These are phyloP conservation scores for Neonectria ditissima DNA, from an alignment of 2,329 filamentous ascomycete genomes.

Conservation along the genomic window DNA sequence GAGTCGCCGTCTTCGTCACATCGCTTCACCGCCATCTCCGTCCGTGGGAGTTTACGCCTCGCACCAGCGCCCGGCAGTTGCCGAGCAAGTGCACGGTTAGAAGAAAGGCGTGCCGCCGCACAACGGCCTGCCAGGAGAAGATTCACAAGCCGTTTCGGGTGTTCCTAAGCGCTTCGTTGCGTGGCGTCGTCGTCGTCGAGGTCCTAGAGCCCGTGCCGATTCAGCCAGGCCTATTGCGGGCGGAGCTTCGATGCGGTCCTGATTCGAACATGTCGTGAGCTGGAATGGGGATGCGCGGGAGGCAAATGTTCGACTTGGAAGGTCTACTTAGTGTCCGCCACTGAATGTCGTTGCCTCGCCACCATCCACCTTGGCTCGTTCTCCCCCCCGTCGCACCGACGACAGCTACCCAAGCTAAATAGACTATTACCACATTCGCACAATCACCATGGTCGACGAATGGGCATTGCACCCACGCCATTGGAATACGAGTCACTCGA, in stretches of 20 bases:
- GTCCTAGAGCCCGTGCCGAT: background rate
- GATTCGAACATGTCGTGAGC: background rate
- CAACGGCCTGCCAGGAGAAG: background rate
- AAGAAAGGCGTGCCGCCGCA: background rate
- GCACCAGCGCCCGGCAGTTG: background rate
- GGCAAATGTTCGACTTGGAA: background rate
- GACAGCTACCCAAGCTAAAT: background rate
- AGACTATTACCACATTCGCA: background rate
- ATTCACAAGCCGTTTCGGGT: background rate
- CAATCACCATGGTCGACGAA: background rate
- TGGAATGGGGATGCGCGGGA: background rate
- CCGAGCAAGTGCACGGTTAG: background rate
- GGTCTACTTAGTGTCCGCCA: background rate
- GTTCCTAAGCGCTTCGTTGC: background rate
- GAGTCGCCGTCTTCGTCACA: background rate
- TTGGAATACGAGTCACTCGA: background rate
- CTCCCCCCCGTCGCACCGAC: background rate
- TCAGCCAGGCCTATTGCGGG: background rate
- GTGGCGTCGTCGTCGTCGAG: background rate
- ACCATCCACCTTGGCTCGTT: background rate
- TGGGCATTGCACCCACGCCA: background rate
- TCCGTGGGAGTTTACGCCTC: background rate
- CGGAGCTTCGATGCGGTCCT: background rate
- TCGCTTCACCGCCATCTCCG: background rate
- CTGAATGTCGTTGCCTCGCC: background rate